Evolutionary conservation across 768 basidiomycete species (phyloP).

Genomic region (Hericium erinaceus): DNA sequence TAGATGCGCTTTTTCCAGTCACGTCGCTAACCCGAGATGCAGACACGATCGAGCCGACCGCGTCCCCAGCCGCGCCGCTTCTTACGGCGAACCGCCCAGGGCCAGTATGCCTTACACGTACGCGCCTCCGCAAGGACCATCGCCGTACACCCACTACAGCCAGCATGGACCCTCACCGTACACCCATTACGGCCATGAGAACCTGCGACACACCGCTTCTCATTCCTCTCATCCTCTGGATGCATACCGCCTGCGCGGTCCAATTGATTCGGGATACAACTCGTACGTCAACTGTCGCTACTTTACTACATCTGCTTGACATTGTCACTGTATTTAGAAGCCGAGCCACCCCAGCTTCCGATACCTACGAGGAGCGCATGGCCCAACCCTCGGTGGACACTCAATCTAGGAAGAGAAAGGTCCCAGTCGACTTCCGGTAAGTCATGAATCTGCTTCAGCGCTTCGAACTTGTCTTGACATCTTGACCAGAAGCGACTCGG

Average conservation of each 20-base stretch:
- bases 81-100: not conserved
- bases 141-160: not conserved
- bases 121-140: not conserved
- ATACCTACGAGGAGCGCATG: not conserved
- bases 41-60: not conserved
- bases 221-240: not conserved
- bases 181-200: not conserved
- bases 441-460: not conserved
- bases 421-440: not conserved
- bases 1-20: no score
- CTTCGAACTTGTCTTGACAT: not conserved
- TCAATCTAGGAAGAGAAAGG: not conserved
- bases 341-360: not conserved
- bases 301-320: not conserved
- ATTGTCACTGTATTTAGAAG: no score
- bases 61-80: not conserved
- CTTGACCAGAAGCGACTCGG: no score
- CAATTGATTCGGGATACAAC: not conserved
- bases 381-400: not conserved
- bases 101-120: not conserved
- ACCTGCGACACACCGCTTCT: not conserved
- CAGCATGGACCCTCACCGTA: not conserved
- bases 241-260: no score
- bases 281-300: not conserved
- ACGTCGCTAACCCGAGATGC: conserved; percentile 6